Evolutionary conservation across 306 rosid species (phyloP), one percentile per base, ranked within the genome.

Genomic region (Vigna mungo): DNA sequence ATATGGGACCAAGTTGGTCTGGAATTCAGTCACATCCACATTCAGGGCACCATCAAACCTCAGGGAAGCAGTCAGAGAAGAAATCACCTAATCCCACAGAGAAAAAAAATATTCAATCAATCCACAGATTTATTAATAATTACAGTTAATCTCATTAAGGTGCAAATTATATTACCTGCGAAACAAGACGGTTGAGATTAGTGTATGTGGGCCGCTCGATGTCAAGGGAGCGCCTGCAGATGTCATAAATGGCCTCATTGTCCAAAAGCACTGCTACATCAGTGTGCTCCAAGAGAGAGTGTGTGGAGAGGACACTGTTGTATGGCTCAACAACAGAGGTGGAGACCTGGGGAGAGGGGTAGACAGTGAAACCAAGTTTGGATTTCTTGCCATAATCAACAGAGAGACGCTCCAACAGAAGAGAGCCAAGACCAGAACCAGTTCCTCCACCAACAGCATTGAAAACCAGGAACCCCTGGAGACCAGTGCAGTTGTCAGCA

Each of bases 361-460:
- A 93, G 7, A 93, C 93, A 0, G 98, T 93, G 82, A 93, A 93
- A 52, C 98, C 97, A 16, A 93, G 92, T 87, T 93, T 93, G 4
- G 98, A 93, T 37, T 93, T 93, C 88, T 93, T 93, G 30, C 96
- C 98, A 61, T 93, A 93, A 66, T 93, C 98, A 49, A 93, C 98
- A 1, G 98, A 93, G 18, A 91, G 77, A 44, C 98, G 96, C 82
- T 93, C 98, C 83, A 93, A 58, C 34, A 91, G 91, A 44, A 93
- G 97, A 18, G 97, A 93, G 0, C 98, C 98, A 14, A 93, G 96
- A 15, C 97, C 98, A 25, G 98, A 93, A 5, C 98, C 98, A 37
- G 98, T 93, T 52, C 98, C 98, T 63, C 98, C 98, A 55, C 98
- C 98, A 44, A 93, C 97, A 7, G 98, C 98, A 20, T 93, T 93